Conservation (phyloP, 2,329 filamentous ascomycete genomes). For the Penicillium glabrum region DNA sequence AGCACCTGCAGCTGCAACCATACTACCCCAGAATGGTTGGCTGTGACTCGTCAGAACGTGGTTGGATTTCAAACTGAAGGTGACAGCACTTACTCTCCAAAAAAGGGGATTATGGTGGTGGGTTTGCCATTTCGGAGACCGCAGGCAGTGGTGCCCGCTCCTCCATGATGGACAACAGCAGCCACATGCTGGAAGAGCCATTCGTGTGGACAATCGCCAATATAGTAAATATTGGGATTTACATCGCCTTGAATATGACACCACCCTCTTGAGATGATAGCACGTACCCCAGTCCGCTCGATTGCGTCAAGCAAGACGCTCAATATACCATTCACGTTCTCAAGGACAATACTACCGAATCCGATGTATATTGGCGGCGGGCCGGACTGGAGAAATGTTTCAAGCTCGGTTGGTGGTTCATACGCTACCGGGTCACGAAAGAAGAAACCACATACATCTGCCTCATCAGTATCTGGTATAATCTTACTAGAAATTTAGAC, state of each 20-base stretch:
- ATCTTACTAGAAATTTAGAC: no score
- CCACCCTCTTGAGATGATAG: slow-evolving; percentile 58
- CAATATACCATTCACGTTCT: slow-evolving; percentile 48
- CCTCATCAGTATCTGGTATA: no score
- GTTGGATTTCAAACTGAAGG: no score
- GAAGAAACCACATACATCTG: slow-evolving; percentile 48
- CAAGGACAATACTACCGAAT: slow-evolving; percentile 58
- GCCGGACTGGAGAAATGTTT: slow-evolving; percentile 47
- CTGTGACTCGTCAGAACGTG: no score
- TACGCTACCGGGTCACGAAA: slow-evolving; percentile 40
- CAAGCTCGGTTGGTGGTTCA: slow-evolving; percentile 40
- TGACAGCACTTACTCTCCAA: slow-evolving; percentile 45
- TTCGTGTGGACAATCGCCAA: slow-evolving; percentile 58
- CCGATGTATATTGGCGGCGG: slow-evolving; percentile 56
- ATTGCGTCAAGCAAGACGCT: slow-evolving; percentile 50
- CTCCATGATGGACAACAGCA: slow-evolving; percentile 59
- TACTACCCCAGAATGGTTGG: no score
- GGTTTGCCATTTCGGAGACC: slow-evolving; percentile 53
- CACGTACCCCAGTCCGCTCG: slow-evolving; percentile 47
- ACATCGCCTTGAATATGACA: slow-evolving; percentile 40
- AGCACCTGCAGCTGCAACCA: no score
- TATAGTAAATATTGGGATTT: slow-evolving; percentile 43
- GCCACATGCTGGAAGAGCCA: slow-evolving; percentile 59
- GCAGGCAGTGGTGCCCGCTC: slow-evolving; percentile 59
- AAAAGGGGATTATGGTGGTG: slow-evolving; percentile 59